Evolutionary conservation across 2,329 filamentous ascomycete species (phyloP).

Genomic region (Nemania bipapillata): DNA sequence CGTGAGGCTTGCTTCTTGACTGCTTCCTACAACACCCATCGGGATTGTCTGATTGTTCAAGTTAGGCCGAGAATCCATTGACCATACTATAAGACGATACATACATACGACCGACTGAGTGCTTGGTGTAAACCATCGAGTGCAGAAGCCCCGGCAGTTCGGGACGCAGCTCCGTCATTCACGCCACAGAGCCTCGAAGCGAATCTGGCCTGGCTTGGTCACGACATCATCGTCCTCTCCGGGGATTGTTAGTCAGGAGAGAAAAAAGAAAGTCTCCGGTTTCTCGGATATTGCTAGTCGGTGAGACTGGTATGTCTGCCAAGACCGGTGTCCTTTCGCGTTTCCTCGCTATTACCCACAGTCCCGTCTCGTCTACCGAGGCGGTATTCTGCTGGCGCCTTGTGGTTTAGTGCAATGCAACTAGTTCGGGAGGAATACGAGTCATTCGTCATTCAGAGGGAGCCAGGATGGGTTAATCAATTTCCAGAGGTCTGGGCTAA

Average conservation of each 20-base stretch:
- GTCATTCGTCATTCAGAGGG: neutral
- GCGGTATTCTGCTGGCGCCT: neutral
- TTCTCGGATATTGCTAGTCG: constrained; percentile 21
- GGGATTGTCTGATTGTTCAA: constrained; percentile 1
- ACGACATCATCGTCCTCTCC: constrained; percentile 3
- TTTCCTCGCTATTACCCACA: neutral
- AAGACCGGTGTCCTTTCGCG: constrained; percentile 7
- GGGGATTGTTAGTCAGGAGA: constrained; percentile 8
- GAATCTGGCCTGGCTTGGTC: neutral
- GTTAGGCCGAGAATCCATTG: neutral
- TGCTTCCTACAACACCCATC: neutral
- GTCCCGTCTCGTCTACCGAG: neutral
- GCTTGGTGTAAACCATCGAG: constrained; percentile 18
- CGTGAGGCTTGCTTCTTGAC: neutral
- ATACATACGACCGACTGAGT: neutral
- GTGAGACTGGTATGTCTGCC: constrained; percentile 4
- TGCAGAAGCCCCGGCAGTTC: constrained; percentile 31
- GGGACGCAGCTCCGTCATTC: constrained; percentile 34
- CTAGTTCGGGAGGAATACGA: constrained; percentile 5
- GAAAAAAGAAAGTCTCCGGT: constrained; percentile 4
- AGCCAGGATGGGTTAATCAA: constrained; percentile 2
- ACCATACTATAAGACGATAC: neutral
- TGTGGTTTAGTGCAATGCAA: constrained; percentile 7
- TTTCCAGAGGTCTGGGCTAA: constrained; percentile 5
- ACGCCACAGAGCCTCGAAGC: constrained; percentile 12